Evolutionary conservation across 257 asterid species (phyloP).

Genomic region (Nicotiana attenuata): DNA sequence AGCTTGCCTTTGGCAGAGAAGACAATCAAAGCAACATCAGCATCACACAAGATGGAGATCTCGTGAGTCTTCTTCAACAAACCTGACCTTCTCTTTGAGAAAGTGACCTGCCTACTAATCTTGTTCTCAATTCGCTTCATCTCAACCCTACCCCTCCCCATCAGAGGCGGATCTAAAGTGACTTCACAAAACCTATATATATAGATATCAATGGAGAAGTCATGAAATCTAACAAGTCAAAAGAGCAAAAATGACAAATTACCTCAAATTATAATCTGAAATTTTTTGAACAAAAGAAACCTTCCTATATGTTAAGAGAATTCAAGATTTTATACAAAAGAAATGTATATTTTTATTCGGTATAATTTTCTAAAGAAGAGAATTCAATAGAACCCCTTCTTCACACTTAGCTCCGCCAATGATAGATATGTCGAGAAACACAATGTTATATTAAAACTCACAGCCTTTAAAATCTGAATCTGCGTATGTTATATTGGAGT

Average conservation of each 20-base stretch:
- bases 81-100: constrained; percentile 10
- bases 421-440: not conserved
- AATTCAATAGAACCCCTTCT: not conserved
- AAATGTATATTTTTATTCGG: too few species aligned
- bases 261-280: too few species aligned
- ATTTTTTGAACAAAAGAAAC: too few species aligned
- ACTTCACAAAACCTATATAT: not conserved
- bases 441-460: not conserved
- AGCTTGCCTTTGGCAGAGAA: constrained; percentile 14
- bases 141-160: constrained; percentile 11
- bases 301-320: too few species aligned
- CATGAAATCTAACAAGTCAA: not conserved
- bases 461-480: not conserved
- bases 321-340: too few species aligned
- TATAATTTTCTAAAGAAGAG: not conserved
- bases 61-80: constrained; percentile 11
- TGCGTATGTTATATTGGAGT: too few species aligned
- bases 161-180: not conserved
- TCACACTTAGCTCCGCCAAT: not conserved
- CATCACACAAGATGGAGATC: constrained; percentile 17
- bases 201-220: not conserved
- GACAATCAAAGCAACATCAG: constrained; percentile 10
- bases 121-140: constrained; percentile 13
- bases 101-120: constrained; percentile 10
- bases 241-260: too few species aligned